Evolutionary conservation across 805 yeast species (phyloP).

Genomic region (Ogataea methanolica): DNA sequence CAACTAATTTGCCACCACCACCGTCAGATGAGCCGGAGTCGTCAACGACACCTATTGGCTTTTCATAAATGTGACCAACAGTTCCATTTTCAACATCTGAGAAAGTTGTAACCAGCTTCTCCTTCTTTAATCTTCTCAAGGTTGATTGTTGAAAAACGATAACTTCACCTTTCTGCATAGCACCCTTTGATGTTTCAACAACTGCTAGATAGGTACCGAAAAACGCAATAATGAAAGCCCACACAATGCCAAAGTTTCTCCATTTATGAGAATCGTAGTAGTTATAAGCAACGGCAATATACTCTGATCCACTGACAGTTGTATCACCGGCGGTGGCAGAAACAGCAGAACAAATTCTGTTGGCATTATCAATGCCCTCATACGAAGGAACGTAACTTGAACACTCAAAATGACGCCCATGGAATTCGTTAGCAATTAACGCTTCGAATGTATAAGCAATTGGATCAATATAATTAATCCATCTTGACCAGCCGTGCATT

Average conservation of each 20-base stretch:
- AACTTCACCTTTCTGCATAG: constrained; percentile 69
- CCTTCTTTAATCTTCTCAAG: constrained; percentile 42
- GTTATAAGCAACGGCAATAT: constrained; percentile 42
- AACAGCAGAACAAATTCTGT: constrained; percentile 34
- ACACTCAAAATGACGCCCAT: constrained; percentile 42
- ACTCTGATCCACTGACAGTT: constrained; percentile 55
- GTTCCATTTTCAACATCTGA: constrained; percentile 24
- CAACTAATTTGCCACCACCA: constrained; percentile 25
- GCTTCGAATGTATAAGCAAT: constrained; percentile 54
- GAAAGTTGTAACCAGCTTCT: constrained; percentile 24
- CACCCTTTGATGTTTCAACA: constrained; percentile 56
- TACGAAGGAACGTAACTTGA: constrained; percentile 43
- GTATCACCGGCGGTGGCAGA: constrained; percentile 55
- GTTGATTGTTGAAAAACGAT: constrained; percentile 51
- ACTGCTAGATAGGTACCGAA: constrained; percentile 47
- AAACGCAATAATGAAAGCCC: constrained; percentile 54
- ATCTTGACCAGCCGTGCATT: constrained; percentile 58
- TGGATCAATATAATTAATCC: constrained; percentile 58
- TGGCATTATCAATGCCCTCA: constrained; percentile 10
- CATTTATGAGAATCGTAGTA: constrained; percentile 60
- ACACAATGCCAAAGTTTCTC: constrained; percentile 73
- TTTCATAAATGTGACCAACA: constrained; percentile 17
- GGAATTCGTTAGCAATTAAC: constrained; percentile 54
- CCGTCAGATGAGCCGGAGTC: constrained; percentile 23
- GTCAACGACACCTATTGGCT: constrained; percentile 23